Percentiles rank a stretch among this genome's conserved stretches.
Conservation (phyloP, 108 stramenopile species). For the Cyclotella atomus region DNA sequence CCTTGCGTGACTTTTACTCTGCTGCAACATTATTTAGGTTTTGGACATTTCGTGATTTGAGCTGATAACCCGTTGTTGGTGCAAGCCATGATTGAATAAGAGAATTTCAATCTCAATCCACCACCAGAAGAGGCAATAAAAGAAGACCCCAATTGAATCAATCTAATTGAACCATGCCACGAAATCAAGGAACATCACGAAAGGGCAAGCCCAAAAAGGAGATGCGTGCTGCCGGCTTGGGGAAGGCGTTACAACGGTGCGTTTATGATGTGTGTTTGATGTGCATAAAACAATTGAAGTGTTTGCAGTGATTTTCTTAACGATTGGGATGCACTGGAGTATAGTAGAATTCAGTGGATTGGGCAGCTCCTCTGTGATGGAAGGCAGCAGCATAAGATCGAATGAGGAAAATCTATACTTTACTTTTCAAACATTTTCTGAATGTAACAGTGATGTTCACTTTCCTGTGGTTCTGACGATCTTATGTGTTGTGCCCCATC, state of each 20-base stretch:
- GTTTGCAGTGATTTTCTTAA: too few species aligned
- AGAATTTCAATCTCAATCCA: too few species aligned
- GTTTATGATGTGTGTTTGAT: background rate
- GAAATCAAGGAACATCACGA: conserved; percentile 88
- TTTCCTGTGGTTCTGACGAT: conserved; percentile 46
- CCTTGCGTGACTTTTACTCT: too few species aligned
- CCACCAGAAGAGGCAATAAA: background rate
- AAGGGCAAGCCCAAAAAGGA: conserved; percentile 91
- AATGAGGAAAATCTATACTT: conserved; percentile 47
- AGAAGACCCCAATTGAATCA: background rate
- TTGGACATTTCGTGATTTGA: background rate
- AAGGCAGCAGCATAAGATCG: conserved; percentile 19
- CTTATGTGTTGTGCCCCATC: conserved; percentile 5
- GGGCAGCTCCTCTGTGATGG: too few species aligned
- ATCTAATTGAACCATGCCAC: conserved; percentile 65
- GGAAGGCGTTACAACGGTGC: conserved; percentile 74
- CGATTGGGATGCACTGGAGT: too few species aligned
- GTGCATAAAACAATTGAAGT: background rate
- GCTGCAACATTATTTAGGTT: background rate
- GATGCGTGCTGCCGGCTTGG: conserved; percentile 86
- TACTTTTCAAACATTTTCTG: conserved; percentile 45
- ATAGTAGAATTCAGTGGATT: too few species aligned
- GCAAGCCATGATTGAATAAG: too few species aligned
- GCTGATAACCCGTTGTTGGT: background rate
- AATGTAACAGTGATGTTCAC: conserved; percentile 35